Base-by-base conservation (phyloP, 805 yeast genomes). In the Candida mattraensis region DNA sequence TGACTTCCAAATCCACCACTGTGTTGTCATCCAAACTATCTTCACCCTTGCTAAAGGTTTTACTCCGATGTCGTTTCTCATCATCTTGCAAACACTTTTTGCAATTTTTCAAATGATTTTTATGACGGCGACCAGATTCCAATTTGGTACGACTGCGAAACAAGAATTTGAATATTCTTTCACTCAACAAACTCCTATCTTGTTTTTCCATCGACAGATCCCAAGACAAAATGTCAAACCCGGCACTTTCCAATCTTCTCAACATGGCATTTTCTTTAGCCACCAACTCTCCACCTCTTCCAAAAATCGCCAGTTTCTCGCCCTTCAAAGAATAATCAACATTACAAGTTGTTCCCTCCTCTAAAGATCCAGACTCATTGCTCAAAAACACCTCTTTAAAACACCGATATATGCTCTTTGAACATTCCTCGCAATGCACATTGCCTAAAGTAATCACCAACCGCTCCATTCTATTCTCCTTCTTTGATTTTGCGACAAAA, bases 351-450 rank as follows among this genome's bases (percentile, higher is more conserved):
- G 38, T 48, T 8, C n/a, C 24, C 5, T 7, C 18, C 7, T 21
- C 16, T 8, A 28, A 10, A 5, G 28, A 8, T 7, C 23, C 5
- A n/a, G n/a, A 46, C 29, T 52, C 46, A 1, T 28, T 37, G 17
- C 44, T 36, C 21, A 35, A 28, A 34, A 56, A 54, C 18, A 49
- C 33, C 10, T 50, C 37, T 4, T 56, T 30, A 10, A 74, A 39
- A 1, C 57, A 40, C 5, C 45, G 35, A 12, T 47, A 44, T 14
- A 78, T 61, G 9, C 66, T 53, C 3, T 44, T 44, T 40, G 68
- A 72, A 48, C 85, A 79, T 24, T 70, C 72, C 3, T 59, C 61
- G 49, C 85, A 79, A 50, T 78, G 84, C 24, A 78, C 63, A 43
- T 80, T 78, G 3, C 60, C 63, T 24, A 77, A 45, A 3, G 27